Percentiles rank a stretch among this genome's conserved stretches.
Conservation (phyloP, 257 asterid species). For the Ehretia macrophylla region DNA sequence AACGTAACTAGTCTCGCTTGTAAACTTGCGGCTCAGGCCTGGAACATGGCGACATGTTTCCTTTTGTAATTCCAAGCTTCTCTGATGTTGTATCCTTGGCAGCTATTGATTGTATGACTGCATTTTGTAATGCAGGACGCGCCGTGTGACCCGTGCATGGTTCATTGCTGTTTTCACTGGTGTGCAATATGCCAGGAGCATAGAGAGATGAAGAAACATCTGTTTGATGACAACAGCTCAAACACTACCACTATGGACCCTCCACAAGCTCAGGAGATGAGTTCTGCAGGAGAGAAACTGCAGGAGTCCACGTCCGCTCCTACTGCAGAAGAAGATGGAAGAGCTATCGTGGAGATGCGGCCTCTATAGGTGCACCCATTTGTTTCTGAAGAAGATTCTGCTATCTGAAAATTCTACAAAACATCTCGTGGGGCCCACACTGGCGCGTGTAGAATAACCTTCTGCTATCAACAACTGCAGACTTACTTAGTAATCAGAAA, state of each 20-base stretch:
- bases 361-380: no score
- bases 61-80: background rate
- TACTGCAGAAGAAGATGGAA: conserved; percentile 25
- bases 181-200: conserved; percentile 89
- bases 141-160: conserved; percentile 82
- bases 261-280: conserved; percentile 66
- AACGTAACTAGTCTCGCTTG: no score
- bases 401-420: background rate
- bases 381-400: background rate
- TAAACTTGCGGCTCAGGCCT: no score
- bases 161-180: conserved; percentile 85
- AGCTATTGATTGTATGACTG: background rate
- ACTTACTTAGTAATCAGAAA: no score
- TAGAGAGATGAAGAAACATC: conserved; percentile 56
- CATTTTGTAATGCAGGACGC: conserved; percentile 47
- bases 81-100: background rate
- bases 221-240: conserved; percentile 19
- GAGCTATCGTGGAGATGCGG: conserved; percentile 41
- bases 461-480: no score
- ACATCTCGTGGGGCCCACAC: no score
- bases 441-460: no score
- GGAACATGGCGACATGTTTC: no score
- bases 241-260: conserved; percentile 40
- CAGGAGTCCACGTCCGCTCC: conserved; percentile 16
- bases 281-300: conserved; percentile 15